Base-by-base conservation (phyloP, 441 rosid genomes). In the Heliophila coronopifolia region DNA sequence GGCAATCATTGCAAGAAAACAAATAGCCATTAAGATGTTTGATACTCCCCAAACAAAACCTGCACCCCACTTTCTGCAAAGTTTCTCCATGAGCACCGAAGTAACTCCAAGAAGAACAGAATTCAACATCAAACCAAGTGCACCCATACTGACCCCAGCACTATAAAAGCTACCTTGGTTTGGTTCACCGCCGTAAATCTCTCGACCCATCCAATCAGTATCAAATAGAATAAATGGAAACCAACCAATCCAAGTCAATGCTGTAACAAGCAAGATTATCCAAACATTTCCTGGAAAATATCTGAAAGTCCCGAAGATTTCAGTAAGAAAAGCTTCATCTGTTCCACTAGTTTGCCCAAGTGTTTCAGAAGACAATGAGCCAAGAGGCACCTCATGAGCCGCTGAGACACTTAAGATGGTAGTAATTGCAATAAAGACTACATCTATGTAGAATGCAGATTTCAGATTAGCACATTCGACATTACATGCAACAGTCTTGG, bases 141-240 rank as follows among this genome's bases (percentile, higher is more conserved):
- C 81, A 28, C 99, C 95, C 79, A 76, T 83, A 59, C 99, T 80
- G 58, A 85, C 97, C 49, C 99, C 95, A 30, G 50, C 15, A 58
- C 59, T 75, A 50, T 92, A 92, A 40, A 28, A 58, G 30, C 36
- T 50, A 53, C 95, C 97, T 61, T 63, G 68, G 68, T 85, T 84
- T 32, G 97, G 99, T 58, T 74, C 49, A 27, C 95, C 95, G 15
- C 99, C 86, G 24, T 78, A 92, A 32, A 85, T 80, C 78, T 92
- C 95, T 66, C 97, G 72, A 47, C 99, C 97, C 92, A 88, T 80
- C 95, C 95, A 92, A 66, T 92, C 96, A 55, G 97, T 92, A 70
- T 92, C 97, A 57, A 83, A 88, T 40, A 92, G 80, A 63, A 85
- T 79, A 74, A 81, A 85, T 9, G 99, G 99, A 77, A 92, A 88